These are phyloP conservation scores for Pseudognaphalium luteoalbum DNA, from an alignment of 129 eudicot species.

Conservation along the genomic window DNA sequence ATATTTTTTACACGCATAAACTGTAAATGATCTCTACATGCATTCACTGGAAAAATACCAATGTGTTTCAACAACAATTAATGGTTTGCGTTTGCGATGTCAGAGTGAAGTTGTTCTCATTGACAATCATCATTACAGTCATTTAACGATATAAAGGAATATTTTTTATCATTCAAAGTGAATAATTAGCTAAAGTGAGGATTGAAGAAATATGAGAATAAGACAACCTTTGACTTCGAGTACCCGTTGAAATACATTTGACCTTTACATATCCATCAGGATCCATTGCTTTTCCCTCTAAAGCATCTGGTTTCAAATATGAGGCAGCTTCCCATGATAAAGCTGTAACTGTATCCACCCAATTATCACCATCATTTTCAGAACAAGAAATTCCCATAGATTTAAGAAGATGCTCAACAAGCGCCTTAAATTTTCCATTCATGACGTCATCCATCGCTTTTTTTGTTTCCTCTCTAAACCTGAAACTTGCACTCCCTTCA, in stretches of 20 bases:
- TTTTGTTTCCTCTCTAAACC: slow-evolving; percentile 63
- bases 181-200: slow-evolving; percentile 7
- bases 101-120: background rate
- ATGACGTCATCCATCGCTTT: slow-evolving; percentile 62
- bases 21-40: background rate
- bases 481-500: slow-evolving; percentile 48
- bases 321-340: slow-evolving; percentile 94
- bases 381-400: slow-evolving; percentile 50
- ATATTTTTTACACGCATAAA: background rate
- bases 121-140: background rate
- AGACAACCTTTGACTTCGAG: slow-evolving; percentile 62
- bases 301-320: slow-evolving; percentile 71
- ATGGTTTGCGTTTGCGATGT: background rate
- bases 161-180: background rate
- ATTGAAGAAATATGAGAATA: slow-evolving; percentile 4
- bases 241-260: slow-evolving; percentile 79
- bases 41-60: background rate
- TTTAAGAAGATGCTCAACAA: slow-evolving; percentile 69
- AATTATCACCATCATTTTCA: slow-evolving; percentile 43
- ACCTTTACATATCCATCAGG: slow-evolving; percentile 86
- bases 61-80: background rate
- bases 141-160: background rate
- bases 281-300: slow-evolving; percentile 78
- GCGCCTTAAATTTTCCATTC: slow-evolving; percentile 68
- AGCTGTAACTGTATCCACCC: slow-evolving; percentile 81